Evolutionary conservation across 2,329 filamentous ascomycete species (phyloP).

Genomic region (Cordyceps pruinosa): DNA sequence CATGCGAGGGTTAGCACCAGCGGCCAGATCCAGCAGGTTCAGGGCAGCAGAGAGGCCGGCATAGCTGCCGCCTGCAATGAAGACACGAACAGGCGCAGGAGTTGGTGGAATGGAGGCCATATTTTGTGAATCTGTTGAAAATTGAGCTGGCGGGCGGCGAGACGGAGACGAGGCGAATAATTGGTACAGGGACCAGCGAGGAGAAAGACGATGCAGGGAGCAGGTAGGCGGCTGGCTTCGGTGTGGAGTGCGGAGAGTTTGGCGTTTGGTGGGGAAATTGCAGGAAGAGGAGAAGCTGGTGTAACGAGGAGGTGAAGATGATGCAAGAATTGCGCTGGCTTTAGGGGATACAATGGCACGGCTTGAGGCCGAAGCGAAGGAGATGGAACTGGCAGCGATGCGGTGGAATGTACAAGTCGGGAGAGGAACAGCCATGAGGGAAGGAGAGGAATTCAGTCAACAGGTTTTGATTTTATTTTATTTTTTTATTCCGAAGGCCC

Average conservation of each 20-base stretch:
- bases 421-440: not conserved
- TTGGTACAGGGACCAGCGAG: not conserved
- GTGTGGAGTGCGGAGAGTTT: not conserved
- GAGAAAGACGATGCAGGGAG: not conserved
- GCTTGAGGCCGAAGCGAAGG: not conserved
- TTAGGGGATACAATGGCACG: not conserved
- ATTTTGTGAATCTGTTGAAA: not conserved
- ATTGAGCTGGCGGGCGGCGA: not conserved
- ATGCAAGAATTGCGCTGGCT: not conserved
- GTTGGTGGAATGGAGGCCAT: slow-evolving; percentile 26
- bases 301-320: not conserved
- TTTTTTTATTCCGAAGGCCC: not conserved
- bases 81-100: slow-evolving; percentile 43
- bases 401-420: not conserved
- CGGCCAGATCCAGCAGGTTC: slow-evolving; percentile 60
- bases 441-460: not conserved
- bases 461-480: not conserved
- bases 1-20: slow-evolving; percentile 46
- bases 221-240: not conserved
- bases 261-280: not conserved
- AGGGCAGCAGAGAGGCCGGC: slow-evolving; percentile 60
- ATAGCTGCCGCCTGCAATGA: slow-evolving; percentile 67
- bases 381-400: not conserved
- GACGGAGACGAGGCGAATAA: not conserved
- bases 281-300: not conserved